Conservation (phyloP, 1,284 basidiomycete genomes). For the Chondrostereum purpureum region DNA sequence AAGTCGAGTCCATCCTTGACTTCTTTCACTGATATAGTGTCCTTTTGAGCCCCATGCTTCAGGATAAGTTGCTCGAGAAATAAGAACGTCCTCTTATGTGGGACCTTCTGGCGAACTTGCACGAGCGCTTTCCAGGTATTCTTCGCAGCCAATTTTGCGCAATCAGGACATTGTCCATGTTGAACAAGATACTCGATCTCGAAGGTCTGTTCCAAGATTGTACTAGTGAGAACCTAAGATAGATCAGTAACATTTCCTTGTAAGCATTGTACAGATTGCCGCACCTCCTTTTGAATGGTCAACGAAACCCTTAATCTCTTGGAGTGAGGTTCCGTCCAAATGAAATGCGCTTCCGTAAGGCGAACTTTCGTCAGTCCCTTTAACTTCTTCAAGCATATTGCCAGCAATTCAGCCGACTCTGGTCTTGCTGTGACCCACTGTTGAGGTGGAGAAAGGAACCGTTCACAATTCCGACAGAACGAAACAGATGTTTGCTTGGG, state of each 20-base stretch:
- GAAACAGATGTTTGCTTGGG: slow-evolving; percentile 95
- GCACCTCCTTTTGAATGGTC: slow-evolving; percentile 96
- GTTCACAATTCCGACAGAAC: slow-evolving; percentile 94
- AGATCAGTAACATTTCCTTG: no score
- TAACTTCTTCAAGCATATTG: slow-evolving; percentile 88
- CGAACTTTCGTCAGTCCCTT: slow-evolving; percentile 93
- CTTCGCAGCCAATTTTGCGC: slow-evolving; percentile 91
- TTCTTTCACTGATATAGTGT: slow-evolving; percentile 91
- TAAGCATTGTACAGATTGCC: not conserved
- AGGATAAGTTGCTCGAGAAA: slow-evolving; percentile 97
- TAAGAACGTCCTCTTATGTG: slow-evolving; percentile 96
- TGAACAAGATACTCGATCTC: slow-evolving; percentile 96
- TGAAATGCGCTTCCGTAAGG: slow-evolving; percentile 94
- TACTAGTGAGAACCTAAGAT: slow-evolving; percentile 82
- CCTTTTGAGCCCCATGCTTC: slow-evolving; percentile 95
- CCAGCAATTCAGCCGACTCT: slow-evolving; percentile 89
- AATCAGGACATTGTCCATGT: slow-evolving; percentile 93
- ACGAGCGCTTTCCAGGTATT: slow-evolving; percentile 98
- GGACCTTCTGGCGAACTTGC: slow-evolving; percentile 96
- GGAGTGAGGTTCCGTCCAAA: slow-evolving; percentile 99
- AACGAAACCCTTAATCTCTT: slow-evolving; percentile 90
- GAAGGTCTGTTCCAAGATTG: slow-evolving; percentile 95
- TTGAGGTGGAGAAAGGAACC: slow-evolving; percentile 88
- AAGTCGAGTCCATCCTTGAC: slow-evolving; percentile 95
- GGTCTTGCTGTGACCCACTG: slow-evolving; percentile 85